Percentiles rank a stretch among this genome's conserved stretches.
phyloP scores from a whole-genome alignment of 495 filamentous ascomycete genomes.

The Xylaria telfairii region DNA sequence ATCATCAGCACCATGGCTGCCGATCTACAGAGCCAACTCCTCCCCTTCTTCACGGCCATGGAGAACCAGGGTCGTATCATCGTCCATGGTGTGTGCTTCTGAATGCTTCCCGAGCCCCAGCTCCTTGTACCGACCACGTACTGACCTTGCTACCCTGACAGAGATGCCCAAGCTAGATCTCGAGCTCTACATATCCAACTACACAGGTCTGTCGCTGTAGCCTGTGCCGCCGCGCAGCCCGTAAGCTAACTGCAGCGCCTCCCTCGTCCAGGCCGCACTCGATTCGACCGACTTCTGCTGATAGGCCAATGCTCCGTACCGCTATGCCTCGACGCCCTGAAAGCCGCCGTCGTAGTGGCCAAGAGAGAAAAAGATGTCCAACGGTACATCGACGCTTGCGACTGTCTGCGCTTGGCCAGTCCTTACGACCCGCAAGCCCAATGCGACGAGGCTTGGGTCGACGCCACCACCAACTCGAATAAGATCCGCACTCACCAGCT shows the following conservation, averaged over 20 bases:
- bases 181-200: slow-evolving; percentile 90
- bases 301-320: slow-evolving; percentile 80
- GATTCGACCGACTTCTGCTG: slow-evolving; percentile 77
- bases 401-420: slow-evolving; percentile 64
- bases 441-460: slow-evolving; percentile 74
- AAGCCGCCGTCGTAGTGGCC: slow-evolving; percentile 75
- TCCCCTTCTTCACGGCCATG: slow-evolving; percentile 52
- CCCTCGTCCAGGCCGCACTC: slow-evolving; percentile 64
- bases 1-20: slow-evolving; percentile 34
- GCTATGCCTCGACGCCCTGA: slow-evolving; percentile 81
- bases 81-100: slow-evolving; percentile 49
- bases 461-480: slow-evolving; percentile 65
- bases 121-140: neutral
- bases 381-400: slow-evolving; percentile 72
- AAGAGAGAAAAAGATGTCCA: slow-evolving; percentile 76
- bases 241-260: slow-evolving; percentile 16
- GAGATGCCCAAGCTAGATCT: slow-evolving; percentile 91
- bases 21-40: slow-evolving; percentile 38
- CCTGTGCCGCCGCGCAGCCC: neutral
- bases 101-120: neutral
- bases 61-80: slow-evolving; percentile 51
- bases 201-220: slow-evolving; percentile 67
- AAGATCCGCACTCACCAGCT: slow-evolving; percentile 72
- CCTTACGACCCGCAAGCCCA: slow-evolving; percentile 71
- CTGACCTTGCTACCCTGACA: slow-evolving; percentile 40